These are phyloP conservation scores for Cladorrhinum sp. DNA, from an alignment of 2,329 filamentous ascomycete species.

Conservation along the genomic window DNA sequence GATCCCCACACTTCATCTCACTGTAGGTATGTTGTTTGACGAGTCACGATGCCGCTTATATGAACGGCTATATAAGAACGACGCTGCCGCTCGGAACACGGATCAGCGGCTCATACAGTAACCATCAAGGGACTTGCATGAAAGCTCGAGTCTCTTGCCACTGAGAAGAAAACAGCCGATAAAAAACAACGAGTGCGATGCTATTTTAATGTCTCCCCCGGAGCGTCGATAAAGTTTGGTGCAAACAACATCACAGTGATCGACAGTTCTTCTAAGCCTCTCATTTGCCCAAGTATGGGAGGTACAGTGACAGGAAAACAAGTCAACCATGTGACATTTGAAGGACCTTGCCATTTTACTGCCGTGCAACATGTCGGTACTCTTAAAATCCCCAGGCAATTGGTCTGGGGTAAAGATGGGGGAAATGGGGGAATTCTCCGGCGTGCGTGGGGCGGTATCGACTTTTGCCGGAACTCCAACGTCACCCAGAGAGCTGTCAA, in stretches of 20 bases:
- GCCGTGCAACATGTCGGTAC: conserved; percentile 13
- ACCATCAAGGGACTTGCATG: too few species aligned
- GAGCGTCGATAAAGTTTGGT: too few species aligned
- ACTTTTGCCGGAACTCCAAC: conserved; percentile 20
- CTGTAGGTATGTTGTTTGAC: conserved; percentile 7
- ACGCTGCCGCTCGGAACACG: conserved; percentile 2
- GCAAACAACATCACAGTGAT: neutral
- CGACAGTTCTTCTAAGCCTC: neutral
- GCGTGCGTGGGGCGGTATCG: conserved; percentile 13
- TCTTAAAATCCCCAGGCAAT: conserved; percentile 7
- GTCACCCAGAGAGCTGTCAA: conserved; percentile 12
- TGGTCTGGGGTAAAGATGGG: conserved; percentile 13
- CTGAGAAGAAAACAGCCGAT: neutral
- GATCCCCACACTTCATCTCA: conserved; percentile 24
- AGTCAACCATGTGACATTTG: conserved; percentile 1
- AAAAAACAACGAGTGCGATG: neutral
- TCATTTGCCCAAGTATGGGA: conserved; percentile 13
- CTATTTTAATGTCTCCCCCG: too few species aligned
- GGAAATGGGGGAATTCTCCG: conserved; percentile 6
- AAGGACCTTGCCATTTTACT: conserved; percentile 11
- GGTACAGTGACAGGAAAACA: neutral
- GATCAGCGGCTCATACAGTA: neutral
- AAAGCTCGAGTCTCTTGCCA: neutral
- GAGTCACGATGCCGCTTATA: conserved; percentile 13
- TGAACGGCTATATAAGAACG: conserved; percentile 19